phyloP scores from a whole-genome alignment of 495 filamentous ascomycete species.

The Amniculicola lignicola region DNA sequence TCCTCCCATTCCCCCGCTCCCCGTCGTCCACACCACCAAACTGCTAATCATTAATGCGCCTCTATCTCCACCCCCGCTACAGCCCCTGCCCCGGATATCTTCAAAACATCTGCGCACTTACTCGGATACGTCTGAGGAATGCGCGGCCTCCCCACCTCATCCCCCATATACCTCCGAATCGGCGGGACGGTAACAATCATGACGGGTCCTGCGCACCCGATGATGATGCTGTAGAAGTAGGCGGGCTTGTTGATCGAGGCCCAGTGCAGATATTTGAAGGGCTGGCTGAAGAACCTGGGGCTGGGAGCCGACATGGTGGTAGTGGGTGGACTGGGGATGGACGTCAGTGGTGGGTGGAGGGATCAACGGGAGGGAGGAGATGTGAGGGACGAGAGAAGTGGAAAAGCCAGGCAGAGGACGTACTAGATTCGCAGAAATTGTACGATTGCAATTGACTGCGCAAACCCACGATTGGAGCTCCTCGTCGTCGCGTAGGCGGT shows the following conservation, averaged over 20 bases:
- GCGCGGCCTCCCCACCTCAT: conserved; percentile 60
- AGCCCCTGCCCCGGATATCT: not conserved
- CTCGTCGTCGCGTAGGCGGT: not conserved
- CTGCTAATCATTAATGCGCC: no score
- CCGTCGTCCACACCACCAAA: not conserved
- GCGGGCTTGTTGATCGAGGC: conserved; percentile 81
- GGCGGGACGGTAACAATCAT: conserved; percentile 65
- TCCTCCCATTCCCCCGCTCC: not conserved
- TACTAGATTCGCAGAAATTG: not conserved
- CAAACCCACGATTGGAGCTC: not conserved
- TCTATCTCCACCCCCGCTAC: not conserved
- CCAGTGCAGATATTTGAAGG: conserved; percentile 82
- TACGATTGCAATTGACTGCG: not conserved
- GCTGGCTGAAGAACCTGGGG: conserved; percentile 78
- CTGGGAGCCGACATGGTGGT: conserved; percentile 24
- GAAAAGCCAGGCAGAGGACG: no score
- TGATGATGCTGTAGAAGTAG: conserved; percentile 74
- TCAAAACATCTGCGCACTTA: conserved; percentile 47
- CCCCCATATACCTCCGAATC: conserved; percentile 64
- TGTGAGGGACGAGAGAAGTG: not conserved
- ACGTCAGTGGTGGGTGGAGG: not conserved
- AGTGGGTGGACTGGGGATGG: not conserved
- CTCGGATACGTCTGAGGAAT: conserved; percentile 90
- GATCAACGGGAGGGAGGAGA: not conserved
- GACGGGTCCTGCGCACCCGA: conserved; percentile 71